Evolutionary conservation across 2,329 filamentous ascomycete genomes (phyloP).

Genomic region (Fusarium luffae): DNA sequence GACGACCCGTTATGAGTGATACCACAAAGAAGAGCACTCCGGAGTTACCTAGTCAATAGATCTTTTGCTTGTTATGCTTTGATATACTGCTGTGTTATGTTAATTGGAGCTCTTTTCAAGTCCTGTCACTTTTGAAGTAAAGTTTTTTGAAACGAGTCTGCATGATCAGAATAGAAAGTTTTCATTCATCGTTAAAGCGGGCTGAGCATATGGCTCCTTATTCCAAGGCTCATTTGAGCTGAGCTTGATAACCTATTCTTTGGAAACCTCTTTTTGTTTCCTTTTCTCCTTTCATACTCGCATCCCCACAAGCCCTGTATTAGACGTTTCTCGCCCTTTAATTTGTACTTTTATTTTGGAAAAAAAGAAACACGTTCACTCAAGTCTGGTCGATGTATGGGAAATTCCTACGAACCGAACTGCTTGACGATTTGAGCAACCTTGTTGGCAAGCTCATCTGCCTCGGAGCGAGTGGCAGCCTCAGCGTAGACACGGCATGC

Average conservation of each 20-base stretch:
- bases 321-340: background rate
- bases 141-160: background rate
- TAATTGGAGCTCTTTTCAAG: background rate
- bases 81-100: conserved; percentile 5
- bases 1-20: conserved; percentile 46
- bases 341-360: conserved; percentile 18
- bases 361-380: conserved; percentile 17
- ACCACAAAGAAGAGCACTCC: conserved; percentile 45
- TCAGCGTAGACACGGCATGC: conserved; percentile 96
- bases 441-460: conserved; percentile 88
- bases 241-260: conserved; percentile 16
- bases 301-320: conserved; percentile 5
- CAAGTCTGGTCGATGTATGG: background rate
- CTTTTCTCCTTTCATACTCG: conserved; percentile 1
- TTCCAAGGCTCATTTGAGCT: conserved; percentile 14
- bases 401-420: conserved; percentile 51
- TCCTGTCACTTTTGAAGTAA: background rate
- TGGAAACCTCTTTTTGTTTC: conserved; percentile 10
- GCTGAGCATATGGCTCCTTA: conserved; percentile 8
- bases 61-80: conserved; percentile 45
- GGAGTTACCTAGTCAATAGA: conserved; percentile 46
- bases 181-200: conserved; percentile 38
- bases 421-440: conserved; percentile 81
- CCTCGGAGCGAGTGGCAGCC: conserved; percentile 87
- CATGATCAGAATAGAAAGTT: conserved; percentile 21